Conservation (phyloP, 305 asterid genomes). For the Fraxinus greggii region DNA sequence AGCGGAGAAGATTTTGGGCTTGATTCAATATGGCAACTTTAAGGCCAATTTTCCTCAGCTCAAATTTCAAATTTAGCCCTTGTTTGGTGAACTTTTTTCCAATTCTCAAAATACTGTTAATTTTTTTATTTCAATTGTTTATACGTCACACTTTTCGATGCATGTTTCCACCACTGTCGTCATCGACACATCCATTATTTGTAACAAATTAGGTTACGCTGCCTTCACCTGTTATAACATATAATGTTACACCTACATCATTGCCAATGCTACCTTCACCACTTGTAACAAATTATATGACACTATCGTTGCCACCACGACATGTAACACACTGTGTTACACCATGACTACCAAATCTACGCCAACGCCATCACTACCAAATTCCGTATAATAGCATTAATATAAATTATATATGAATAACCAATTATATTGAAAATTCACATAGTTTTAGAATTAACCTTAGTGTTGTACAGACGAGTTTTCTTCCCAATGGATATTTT, state of each 20-base stretch:
- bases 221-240: neutral
- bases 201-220: too few relatives aligned
- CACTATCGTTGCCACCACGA: neutral
- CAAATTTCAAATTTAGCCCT: too few relatives aligned
- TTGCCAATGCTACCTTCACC: neutral
- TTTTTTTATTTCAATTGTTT: too few relatives aligned
- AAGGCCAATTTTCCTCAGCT: neutral
- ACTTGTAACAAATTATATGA: neutral
- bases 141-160: neutral
- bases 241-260: too few relatives aligned
- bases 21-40: neutral
- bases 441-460: neutral
- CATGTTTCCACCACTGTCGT: neutral
- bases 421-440: neutral
- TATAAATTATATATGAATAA: too few relatives aligned
- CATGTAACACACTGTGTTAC: neutral
- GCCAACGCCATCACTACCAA: neutral
- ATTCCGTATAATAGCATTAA: neutral
- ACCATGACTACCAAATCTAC: neutral
- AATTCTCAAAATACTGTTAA: too few relatives aligned
- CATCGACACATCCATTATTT: too few relatives aligned
- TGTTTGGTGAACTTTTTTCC: too few relatives aligned
- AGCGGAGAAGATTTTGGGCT: neutral
- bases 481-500: neutral
- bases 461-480: neutral